These are phyloP conservation scores for Lachnellula occidentalis DNA, from an alignment of 2,329 filamentous ascomycete species.

Conservation along the genomic window DNA sequence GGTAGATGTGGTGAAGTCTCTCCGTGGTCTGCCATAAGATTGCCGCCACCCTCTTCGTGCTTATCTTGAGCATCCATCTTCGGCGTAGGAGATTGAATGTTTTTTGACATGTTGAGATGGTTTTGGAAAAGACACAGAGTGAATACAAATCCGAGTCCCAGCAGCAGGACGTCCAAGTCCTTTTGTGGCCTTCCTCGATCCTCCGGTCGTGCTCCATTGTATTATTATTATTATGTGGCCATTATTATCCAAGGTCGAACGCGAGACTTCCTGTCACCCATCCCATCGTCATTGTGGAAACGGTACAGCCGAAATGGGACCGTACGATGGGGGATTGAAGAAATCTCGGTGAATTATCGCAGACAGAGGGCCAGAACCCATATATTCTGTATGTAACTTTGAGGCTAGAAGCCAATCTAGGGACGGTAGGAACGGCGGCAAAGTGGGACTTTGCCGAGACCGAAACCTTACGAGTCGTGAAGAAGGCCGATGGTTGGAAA, in stretches of 20 bases:
- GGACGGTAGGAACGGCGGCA: too few relatives aligned
- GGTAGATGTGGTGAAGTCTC: conserved; percentile 10
- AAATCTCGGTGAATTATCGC: conserved; percentile 11
- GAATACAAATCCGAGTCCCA: neutral
- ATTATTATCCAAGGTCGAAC: conserved; percentile 1
- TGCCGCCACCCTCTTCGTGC: neutral
- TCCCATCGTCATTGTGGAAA: conserved; percentile 15
- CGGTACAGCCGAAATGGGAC: conserved; percentile 13
- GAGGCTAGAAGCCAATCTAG: neutral
- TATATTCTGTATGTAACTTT: conserved; percentile 2
- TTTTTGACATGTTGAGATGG: neutral
- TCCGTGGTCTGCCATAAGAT: neutral
- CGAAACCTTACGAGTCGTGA: neutral
- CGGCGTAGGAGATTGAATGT: neutral
- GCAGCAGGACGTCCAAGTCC: conserved; percentile 1
- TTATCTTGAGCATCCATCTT: neutral
- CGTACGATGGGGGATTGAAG: conserved; percentile 1
- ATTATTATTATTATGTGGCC: neutral
- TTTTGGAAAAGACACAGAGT: neutral
- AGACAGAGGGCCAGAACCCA: conserved; percentile 5
- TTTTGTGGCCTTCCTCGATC: neutral
- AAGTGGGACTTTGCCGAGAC: neutral
- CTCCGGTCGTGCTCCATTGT: conserved; percentile 4
- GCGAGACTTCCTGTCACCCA: conserved; percentile 3
- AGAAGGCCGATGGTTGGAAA: neutral